Evolutionary conservation across 768 basidiomycete genomes (phyloP), one percentile per base, ranked within the genome.

Genomic region (Termitomyces titanicus): DNA sequence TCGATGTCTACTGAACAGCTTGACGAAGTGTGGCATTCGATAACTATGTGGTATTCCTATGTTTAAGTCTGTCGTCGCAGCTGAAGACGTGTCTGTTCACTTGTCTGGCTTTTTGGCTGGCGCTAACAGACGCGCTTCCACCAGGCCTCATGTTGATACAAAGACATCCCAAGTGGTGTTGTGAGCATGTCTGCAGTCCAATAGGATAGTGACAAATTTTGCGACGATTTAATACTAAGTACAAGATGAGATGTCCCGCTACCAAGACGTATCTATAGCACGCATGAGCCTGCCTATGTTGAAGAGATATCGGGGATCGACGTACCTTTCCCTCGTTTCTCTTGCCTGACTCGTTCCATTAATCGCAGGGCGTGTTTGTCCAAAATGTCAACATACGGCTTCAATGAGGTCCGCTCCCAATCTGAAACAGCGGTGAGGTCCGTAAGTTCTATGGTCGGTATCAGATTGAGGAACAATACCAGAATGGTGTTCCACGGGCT

Each of bases 321-420:
- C 66, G 48, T 48, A 74, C 74, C 76, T 68, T 68, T 66, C 43
- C 72, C 77, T 37, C 78, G 74, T 64, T 80, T 84, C 40, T 70
- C 72, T 54, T 64, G 73, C 59, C 83, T 69, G 44, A 77, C 75
- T 57, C 82, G 79, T n/a, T 80, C 76, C 82, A 86, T 82, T 27
- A 88, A 67, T 29, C 66, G 64, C 34, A 67, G 55, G 13, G 76
- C 80, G 67, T 98, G 92, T 64, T 79, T 79, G 56, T 98, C 91
- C 60, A 98, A 71, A 75, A 97, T 82, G 43, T 95, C 89, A 39
- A 99, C 84, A 63, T 95, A 98, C 20, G 88, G 88, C 65, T 84
- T 89, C 56, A 99, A 71, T 5, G 90, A 90, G 15, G 97, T 98
- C 53, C 82, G 80, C 61, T 89, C 84, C 89, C 93, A 97, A 63